phyloP scores from a whole-genome alignment of 1,139 yeast species.

The Nematodospora anomalae region DNA sequence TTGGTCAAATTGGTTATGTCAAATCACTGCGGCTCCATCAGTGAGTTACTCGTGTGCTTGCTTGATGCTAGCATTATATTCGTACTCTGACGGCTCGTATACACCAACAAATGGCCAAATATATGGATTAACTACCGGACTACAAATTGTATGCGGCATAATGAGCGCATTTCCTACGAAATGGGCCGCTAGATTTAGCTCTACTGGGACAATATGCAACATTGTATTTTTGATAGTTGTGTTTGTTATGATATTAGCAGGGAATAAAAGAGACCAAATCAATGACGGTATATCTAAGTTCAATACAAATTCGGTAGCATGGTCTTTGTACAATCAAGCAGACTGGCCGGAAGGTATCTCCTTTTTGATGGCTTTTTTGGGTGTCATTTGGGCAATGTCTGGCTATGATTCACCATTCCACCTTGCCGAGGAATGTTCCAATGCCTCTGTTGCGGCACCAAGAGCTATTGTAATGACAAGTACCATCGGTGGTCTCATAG shows the following conservation, averaged over 20 bases:
- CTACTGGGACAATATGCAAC: slow-evolving; percentile 52
- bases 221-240: slow-evolving; percentile 54
- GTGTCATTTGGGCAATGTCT: slow-evolving; percentile 75
- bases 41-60: slow-evolving; percentile 62
- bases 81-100: slow-evolving; percentile 35
- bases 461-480: slow-evolving; percentile 66
- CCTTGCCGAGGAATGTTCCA: slow-evolving; percentile 67
- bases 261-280: slow-evolving; percentile 42
- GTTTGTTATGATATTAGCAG: slow-evolving; percentile 57
- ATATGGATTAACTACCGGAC: slow-evolving; percentile 51
- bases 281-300: slow-evolving; percentile 41
- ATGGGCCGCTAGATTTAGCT: slow-evolving; percentile 57
- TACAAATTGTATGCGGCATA: slow-evolving; percentile 51
- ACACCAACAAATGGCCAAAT: slow-evolving; percentile 50
- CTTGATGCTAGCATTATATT: slow-evolving; percentile 56
- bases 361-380: slow-evolving; percentile 58
- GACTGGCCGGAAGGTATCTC: slow-evolving; percentile 70
- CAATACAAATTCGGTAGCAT: slow-evolving; percentile 51
- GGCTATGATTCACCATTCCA: slow-evolving; percentile 79
- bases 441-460: slow-evolving; percentile 66
- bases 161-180: slow-evolving; percentile 54
- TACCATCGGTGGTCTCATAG: slow-evolving; percentile 59
- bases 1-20: slow-evolving; percentile 54
- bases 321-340: slow-evolving; percentile 61
- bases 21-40: slow-evolving; percentile 54